These are phyloP conservation scores for Acanthamoeba divionensis DNA, from an alignment of 208 protist genomes.

Conservation along the genomic window DNA sequence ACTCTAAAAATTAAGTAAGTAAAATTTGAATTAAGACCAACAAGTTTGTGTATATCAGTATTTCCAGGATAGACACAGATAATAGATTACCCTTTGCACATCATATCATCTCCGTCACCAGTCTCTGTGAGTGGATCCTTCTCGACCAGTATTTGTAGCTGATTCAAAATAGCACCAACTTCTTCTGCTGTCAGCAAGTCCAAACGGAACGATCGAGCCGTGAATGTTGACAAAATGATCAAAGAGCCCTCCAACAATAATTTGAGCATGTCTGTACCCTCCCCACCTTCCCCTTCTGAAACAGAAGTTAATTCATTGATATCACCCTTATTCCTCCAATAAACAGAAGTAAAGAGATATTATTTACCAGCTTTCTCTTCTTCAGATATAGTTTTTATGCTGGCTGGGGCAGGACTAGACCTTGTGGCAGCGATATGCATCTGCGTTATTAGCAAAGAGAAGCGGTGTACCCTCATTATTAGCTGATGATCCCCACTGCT, in stretches of 20 bases:
- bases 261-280: neutral
- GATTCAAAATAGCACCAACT: neutral
- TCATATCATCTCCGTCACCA: neutral
- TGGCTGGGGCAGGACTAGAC: too few species aligned
- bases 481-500: neutral
- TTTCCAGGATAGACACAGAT: neutral
- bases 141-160: neutral
- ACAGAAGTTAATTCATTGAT: neutral
- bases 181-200: neutral
- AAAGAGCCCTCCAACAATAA: slow-evolving; percentile 3
- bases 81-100: neutral
- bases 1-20: neutral
- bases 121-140: neutral
- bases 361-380: neutral
- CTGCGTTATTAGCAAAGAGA: too few species aligned
- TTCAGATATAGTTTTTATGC: neutral
- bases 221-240: neutral
- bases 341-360: neutral
- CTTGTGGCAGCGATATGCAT: too few species aligned
- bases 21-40: neutral
- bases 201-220: slow-evolving; percentile 4
- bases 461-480: too few species aligned
- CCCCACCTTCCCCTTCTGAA: neutral
- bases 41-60: neutral
- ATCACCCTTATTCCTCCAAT: neutral